Conservation (phyloP, 2,329 filamentous ascomycete species). For the Cladosporium sp. region DNA sequence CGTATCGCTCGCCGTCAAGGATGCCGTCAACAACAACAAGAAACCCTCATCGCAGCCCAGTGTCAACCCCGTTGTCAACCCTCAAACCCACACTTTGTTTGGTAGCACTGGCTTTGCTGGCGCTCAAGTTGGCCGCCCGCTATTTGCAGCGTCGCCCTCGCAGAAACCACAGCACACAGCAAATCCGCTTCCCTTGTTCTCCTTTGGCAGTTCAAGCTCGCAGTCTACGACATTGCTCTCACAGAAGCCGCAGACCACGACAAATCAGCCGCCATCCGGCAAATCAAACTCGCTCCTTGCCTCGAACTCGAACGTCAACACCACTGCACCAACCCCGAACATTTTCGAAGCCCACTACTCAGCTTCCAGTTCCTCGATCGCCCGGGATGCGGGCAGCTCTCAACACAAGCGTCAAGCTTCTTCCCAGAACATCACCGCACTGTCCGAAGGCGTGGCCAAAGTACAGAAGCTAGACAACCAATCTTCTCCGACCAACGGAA, state of each 20-base stretch:
- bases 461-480: neutral
- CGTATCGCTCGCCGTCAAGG: slow-evolving; percentile 31
- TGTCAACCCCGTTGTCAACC: neutral
- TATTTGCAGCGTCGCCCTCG: neutral
- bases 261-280: neutral
- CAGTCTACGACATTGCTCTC: too few relatives aligned
- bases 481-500: neutral
- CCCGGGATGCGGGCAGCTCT: neutral
- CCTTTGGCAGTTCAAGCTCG: neutral
- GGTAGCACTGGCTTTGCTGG: neutral
- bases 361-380: neutral
- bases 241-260: too few relatives aligned
- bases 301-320: neutral
- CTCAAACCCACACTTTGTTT: neutral
- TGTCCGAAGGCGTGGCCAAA: neutral
- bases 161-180: neutral
- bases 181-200: neutral
- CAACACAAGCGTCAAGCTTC: neutral
- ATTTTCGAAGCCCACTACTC: neutral
- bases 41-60: neutral
- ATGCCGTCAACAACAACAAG: slow-evolving; percentile 22
- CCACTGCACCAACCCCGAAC: neutral
- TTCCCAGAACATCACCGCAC: neutral
- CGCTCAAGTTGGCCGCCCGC: neutral
- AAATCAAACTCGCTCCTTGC: neutral